Percentiles rank a stretch among this genome's conserved stretches.
Conservation (phyloP, 495 filamentous ascomycete genomes). For the Saxispiralis lemnorum region DNA sequence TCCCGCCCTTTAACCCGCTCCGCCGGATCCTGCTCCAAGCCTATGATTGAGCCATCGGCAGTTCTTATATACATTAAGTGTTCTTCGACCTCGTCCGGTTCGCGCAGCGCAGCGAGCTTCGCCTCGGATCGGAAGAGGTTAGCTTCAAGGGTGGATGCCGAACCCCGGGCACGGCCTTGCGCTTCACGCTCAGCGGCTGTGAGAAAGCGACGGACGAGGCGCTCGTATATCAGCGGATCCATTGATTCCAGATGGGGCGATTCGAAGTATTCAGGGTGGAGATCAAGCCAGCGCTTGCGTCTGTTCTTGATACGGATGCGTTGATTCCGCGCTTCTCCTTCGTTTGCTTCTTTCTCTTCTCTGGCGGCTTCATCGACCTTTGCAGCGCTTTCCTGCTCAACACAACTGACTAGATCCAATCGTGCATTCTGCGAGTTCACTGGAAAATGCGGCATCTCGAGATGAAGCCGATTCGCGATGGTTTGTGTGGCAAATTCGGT, state of each 20-base stretch:
- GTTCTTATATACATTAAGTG: slow-evolving; percentile 29
- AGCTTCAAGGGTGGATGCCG: slow-evolving; percentile 52
- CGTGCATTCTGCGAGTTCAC: too few relatives aligned
- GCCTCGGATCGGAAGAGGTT: slow-evolving; percentile 54
- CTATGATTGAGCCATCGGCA: slow-evolving; percentile 37
- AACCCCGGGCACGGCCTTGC: slow-evolving; percentile 53
- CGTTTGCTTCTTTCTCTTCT: not conserved
- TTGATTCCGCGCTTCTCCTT: not conserved
- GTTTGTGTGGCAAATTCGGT: too few relatives aligned
- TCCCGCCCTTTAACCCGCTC: slow-evolving; percentile 37
- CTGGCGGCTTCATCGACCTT: too few relatives aligned
- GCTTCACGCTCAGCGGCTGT: slow-evolving; percentile 52
- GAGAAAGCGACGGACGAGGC: slow-evolving; percentile 61
- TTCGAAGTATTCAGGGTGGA: slow-evolving; percentile 45
- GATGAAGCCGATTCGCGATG: too few relatives aligned
- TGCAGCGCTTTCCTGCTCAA: too few relatives aligned
- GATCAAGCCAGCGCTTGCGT: slow-evolving; percentile 45
- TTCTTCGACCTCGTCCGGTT: slow-evolving; percentile 33
- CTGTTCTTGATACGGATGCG: slow-evolving; percentile 39
- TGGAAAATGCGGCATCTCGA: too few relatives aligned
- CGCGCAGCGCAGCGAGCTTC: slow-evolving; percentile 33
- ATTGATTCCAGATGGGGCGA: slow-evolving; percentile 36
- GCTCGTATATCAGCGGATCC: slow-evolving; percentile 70
- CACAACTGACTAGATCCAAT: too few relatives aligned
- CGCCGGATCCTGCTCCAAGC: slow-evolving; percentile 37